phyloP scores from a whole-genome alignment of 1,284 basidiomycete genomes.

The Golubevia sp. region DNA sequence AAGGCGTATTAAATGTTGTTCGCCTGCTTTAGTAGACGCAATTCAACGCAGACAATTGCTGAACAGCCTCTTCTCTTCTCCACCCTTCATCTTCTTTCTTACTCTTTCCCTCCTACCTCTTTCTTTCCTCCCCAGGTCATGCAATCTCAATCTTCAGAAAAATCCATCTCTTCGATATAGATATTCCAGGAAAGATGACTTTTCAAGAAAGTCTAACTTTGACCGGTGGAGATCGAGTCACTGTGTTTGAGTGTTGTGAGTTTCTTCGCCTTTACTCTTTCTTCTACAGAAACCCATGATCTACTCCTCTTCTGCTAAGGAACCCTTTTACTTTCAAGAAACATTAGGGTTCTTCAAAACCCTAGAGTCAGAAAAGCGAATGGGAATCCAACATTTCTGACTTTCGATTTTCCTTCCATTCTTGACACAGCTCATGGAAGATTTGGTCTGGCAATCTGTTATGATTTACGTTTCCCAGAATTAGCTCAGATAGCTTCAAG shows the following conservation, averaged over 20 bases:
- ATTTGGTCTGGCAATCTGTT: conserved; percentile 58
- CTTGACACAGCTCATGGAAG: conserved; percentile 23
- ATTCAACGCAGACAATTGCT: too few species aligned
- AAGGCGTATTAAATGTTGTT: too few species aligned
- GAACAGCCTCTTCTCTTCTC: neutral
- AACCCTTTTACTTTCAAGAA: too few species aligned
- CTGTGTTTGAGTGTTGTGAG: conserved; percentile 51
- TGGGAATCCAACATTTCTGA: too few species aligned
- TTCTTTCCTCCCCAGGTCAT: conserved; percentile 72
- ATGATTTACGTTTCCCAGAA: conserved; percentile 59
- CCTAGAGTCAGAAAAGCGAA: too few species aligned
- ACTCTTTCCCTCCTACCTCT: neutral
- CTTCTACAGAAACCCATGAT: too few species aligned
- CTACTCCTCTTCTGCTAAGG: too few species aligned
- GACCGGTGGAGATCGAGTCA: conserved; percentile 46
- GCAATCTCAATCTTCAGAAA: conserved; percentile 89
- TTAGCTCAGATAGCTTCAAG: conserved; percentile 44
- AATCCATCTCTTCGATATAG: conserved; percentile 96
- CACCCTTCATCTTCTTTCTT: neutral
- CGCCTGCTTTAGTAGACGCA: too few species aligned
- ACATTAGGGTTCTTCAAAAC: too few species aligned
- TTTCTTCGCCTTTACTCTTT: too few species aligned
- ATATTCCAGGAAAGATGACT: conserved; percentile 92
- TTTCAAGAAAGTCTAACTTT: conserved; percentile 75
- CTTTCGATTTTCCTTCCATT: neutral